phyloP scores from a whole-genome alignment of 2,329 filamentous ascomycete species.

The Colletotrichum nymphaeae region DNA sequence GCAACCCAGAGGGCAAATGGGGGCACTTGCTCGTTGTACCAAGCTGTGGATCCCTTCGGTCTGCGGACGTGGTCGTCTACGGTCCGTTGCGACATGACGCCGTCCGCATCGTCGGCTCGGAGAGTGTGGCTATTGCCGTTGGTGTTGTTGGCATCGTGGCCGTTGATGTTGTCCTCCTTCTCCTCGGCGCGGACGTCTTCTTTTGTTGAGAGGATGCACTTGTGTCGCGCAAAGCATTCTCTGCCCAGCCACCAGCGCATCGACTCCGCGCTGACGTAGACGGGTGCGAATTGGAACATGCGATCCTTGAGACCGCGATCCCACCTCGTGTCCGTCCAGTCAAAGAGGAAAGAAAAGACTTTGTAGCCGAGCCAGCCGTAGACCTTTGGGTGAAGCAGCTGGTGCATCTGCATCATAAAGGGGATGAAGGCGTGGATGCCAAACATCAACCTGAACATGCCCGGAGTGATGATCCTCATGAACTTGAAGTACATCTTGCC shows the following conservation, averaged over 20 bases:
- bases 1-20: constrained; percentile 91
- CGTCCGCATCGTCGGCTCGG: constrained; percentile 48
- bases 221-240: constrained; percentile 83
- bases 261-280: constrained; percentile 88
- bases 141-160: constrained; percentile 51
- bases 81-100: constrained; percentile 27
- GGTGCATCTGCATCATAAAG: constrained; percentile 89
- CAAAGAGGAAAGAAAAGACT: constrained; percentile 90
- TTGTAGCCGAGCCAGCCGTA: constrained; percentile 89
- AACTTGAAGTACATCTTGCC: constrained; percentile 92
- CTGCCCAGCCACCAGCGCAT: constrained; percentile 97
- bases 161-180: constrained; percentile 64
- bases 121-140: constrained; percentile 38
- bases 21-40: constrained; percentile 84
- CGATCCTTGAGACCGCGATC: constrained; percentile 81
- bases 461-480: constrained; percentile 82
- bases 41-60: constrained; percentile 69
- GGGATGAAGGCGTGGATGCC: constrained; percentile 95
- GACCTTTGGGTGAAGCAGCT: constrained; percentile 69
- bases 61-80: constrained; percentile 50
- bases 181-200: constrained; percentile 75
- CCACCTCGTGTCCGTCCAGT: constrained; percentile 88
- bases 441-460: constrained; percentile 83
- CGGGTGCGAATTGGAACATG: constrained; percentile 92
- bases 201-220: constrained; percentile 85